Conservation (phyloP, 441 rosid genomes). For the Syzygium malaccense region DNA sequence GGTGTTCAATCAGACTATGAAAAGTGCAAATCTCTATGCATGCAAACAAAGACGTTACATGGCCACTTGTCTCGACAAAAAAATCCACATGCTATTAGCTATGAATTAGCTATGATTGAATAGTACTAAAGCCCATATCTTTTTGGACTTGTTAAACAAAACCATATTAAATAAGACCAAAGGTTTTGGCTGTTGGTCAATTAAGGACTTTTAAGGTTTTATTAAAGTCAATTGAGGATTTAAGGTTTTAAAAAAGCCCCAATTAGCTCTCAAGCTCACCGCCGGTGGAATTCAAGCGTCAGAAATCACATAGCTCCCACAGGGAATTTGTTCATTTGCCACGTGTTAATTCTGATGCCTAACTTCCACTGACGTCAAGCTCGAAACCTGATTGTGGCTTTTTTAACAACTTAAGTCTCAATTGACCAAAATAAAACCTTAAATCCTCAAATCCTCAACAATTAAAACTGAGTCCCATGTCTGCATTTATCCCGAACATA, state of each 20-base stretch:
- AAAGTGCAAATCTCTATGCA: not conserved
- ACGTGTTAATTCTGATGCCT: not conserved
- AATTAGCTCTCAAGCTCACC: not conserved
- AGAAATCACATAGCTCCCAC: not conserved
- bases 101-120: not conserved
- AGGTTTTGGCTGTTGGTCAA: not conserved
- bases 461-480: not conserved
- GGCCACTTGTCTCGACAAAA: not conserved
- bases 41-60: not conserved
- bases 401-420: not conserved
- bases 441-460: not conserved
- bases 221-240: not conserved
- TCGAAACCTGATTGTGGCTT: not conserved
- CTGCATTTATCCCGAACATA: not conserved
- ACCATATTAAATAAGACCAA: not conserved
- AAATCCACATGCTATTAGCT: not conserved
- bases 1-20: not conserved
- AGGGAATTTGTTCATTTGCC: not conserved
- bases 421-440: not conserved
- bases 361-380: not conserved
- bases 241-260: not conserved
- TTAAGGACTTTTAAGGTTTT: not conserved
- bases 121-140: not conserved
- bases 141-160: not conserved
- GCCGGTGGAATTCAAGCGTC: not conserved